A percentile compares a stretch with the other conserved stretches of the same genome.
phyloP scores from a whole-genome alignment of 2,329 filamentous ascomycete genomes.

The Microsporum ferrugineum region DNA sequence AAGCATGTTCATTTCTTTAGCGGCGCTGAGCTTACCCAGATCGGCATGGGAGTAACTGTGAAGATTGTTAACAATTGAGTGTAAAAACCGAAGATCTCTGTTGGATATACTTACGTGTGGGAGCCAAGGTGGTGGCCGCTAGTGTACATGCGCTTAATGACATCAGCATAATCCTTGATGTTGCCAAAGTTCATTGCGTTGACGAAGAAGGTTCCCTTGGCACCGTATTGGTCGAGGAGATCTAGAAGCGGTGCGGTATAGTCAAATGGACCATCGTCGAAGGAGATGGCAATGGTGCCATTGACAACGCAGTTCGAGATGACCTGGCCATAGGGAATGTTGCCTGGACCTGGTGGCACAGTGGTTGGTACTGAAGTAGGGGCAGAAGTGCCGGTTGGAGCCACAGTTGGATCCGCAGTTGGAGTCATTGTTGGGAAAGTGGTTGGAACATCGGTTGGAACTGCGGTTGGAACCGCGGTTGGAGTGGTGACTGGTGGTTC shows the following conservation, averaged over 20 bases:
- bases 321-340: conserved; percentile 3
- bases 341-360: neutral
- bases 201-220: conserved; percentile 74
- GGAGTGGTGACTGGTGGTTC: neutral
- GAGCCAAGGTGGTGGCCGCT: conserved; percentile 39
- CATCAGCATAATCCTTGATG: conserved; percentile 17
- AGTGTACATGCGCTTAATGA: conserved; percentile 22
- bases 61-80: neutral
- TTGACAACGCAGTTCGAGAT: conserved; percentile 12
- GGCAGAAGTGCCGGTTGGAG: neutral
- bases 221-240: conserved; percentile 52
- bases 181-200: conserved; percentile 45
- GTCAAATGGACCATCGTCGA: conserved; percentile 72
- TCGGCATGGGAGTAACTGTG: conserved; percentile 31
- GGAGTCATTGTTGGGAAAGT: neutral
- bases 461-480: neutral
- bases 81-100: neutral
- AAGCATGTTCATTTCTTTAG: conserved; percentile 31
- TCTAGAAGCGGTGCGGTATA: conserved; percentile 60
- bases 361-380: neutral
- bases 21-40: conserved; percentile 25
- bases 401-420: neutral
- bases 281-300: conserved; percentile 68
- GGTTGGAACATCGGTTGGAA: neutral
- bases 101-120: conserved; percentile 28